Evolutionary conservation across 331 rosid genomes (phyloP).

Genomic region (Dryas integrifolia): DNA sequence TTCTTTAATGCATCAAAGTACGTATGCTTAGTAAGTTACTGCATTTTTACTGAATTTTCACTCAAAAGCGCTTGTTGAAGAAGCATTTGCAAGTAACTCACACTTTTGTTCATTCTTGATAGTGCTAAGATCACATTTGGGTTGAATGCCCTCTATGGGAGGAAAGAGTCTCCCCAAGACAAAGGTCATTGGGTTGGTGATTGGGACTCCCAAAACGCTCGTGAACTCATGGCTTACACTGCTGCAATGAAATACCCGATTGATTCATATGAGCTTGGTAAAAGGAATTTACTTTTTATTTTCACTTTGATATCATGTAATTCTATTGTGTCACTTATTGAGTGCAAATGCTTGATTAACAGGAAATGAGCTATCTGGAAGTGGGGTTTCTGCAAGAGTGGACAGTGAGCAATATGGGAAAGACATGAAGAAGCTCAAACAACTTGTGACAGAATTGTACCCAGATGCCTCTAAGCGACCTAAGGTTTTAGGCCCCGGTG

Average conservation of each 20-base stretch:
- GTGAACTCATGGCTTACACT: conserved; percentile 48
- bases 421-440: conserved; percentile 43
- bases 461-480: conserved; percentile 43
- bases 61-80: not conserved
- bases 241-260: conserved; percentile 53
- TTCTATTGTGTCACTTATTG: not conserved
- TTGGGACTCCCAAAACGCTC: conserved; percentile 56
- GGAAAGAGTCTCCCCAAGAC: conserved; percentile 25
- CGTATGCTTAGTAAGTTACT: not conserved
- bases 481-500: conserved; percentile 59
- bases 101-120: not conserved
- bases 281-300: not conserved
- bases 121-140: conserved; percentile 59
- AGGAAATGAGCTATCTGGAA: conserved; percentile 60
- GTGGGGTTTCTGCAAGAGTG: conserved; percentile 47
- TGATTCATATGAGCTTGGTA: conserved; percentile 74
- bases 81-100: not conserved
- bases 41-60: no score
- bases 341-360: not conserved
- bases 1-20: conserved; percentile 48
- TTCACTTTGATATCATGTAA: not conserved
- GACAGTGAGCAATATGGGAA: conserved; percentile 51
- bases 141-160: conserved; percentile 59
- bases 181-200: conserved; percentile 41
- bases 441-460: conserved; percentile 36